These are phyloP conservation scores for Venturia effusa DNA, from an alignment of 2,329 filamentous ascomycete species.

Conservation along the genomic window DNA sequence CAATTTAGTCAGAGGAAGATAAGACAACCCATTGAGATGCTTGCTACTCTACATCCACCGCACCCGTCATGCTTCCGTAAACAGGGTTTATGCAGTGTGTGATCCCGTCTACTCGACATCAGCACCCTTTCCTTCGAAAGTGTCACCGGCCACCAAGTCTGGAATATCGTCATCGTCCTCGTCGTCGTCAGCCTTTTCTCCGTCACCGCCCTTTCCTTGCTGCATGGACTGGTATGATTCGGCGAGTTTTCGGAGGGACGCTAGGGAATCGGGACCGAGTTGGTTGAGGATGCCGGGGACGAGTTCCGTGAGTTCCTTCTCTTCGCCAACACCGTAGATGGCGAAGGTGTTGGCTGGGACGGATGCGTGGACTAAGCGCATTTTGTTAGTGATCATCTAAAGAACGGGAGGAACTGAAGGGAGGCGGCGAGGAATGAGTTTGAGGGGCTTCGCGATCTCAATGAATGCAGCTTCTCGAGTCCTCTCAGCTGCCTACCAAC, in stretches of 20 bases:
- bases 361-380: constrained; percentile 72
- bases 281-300: constrained; percentile 99
- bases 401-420: constrained; percentile 46
- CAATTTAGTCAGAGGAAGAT: constrained; percentile 4
- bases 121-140: constrained; percentile 74
- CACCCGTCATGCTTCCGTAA: not conserved
- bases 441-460: not conserved
- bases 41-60: not conserved
- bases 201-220: constrained; percentile 73
- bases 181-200: constrained; percentile 57
- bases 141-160: constrained; percentile 91
- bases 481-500: not conserved
- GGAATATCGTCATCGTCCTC: constrained; percentile 87
- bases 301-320: constrained; percentile 99
- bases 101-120: constrained; percentile 63
- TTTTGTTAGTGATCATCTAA: not conserved
- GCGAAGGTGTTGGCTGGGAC: constrained; percentile 98
- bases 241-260: constrained; percentile 93
- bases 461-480: not conserved
- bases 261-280: constrained; percentile 94
- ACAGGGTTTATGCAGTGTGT: not conserved
- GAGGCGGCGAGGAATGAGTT: constrained; percentile 90
- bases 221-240: constrained; percentile 99
- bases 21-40: not conserved
- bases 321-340: constrained; percentile 97